Percentiles rank a stretch among this genome's conserved stretches.
These are phyloP conservation scores for Singerocomus inundabilis DNA, from an alignment of 1,284 basidiomycete species.

Conservation along the genomic window DNA sequence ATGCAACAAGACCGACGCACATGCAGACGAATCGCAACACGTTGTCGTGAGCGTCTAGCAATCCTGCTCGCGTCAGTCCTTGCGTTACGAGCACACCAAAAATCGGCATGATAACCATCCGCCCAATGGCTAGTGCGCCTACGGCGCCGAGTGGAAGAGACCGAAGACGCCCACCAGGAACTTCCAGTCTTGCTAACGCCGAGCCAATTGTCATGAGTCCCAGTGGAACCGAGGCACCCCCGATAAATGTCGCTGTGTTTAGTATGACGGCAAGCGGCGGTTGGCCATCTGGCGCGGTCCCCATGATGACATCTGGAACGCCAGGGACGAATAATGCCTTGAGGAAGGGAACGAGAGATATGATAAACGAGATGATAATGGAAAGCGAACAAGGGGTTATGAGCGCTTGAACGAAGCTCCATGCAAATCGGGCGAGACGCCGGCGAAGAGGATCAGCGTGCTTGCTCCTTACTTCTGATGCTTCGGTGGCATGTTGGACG, in stretches of 20 bases:
- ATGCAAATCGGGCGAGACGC: constrained; percentile 15
- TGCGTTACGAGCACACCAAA: constrained; percentile 65
- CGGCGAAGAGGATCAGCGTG: neutral
- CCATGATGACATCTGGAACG: constrained; percentile 50
- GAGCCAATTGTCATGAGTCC: constrained; percentile 74
- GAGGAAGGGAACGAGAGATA: constrained; percentile 63
- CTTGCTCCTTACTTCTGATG: neutral
- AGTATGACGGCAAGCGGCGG: constrained; percentile 70
- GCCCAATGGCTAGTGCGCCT: constrained; percentile 54
- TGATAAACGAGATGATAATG: constrained; percentile 64
- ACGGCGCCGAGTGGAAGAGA: constrained; percentile 69
- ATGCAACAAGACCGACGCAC: constrained; percentile 39
- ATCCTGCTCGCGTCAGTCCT: constrained; percentile 46
- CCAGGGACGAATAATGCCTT: constrained; percentile 66
- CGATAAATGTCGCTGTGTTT: constrained; percentile 68
- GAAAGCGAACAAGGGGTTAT: constrained; percentile 57
- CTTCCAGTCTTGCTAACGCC: constrained; percentile 64
- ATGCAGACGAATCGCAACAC: constrained; percentile 71
- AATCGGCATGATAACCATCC: constrained; percentile 68
- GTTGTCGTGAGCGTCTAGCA: constrained; percentile 56
- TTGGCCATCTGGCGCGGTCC: constrained; percentile 68
- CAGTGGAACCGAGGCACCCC: constrained; percentile 69
- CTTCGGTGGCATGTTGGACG: neutral
- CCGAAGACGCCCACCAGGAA: constrained; percentile 49
- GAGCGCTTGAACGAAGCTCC: constrained; percentile 43